These are phyloP conservation scores for Elaeagnus macrophylla DNA, from an alignment of 306 rosid genomes.

Conservation along the genomic window DNA sequence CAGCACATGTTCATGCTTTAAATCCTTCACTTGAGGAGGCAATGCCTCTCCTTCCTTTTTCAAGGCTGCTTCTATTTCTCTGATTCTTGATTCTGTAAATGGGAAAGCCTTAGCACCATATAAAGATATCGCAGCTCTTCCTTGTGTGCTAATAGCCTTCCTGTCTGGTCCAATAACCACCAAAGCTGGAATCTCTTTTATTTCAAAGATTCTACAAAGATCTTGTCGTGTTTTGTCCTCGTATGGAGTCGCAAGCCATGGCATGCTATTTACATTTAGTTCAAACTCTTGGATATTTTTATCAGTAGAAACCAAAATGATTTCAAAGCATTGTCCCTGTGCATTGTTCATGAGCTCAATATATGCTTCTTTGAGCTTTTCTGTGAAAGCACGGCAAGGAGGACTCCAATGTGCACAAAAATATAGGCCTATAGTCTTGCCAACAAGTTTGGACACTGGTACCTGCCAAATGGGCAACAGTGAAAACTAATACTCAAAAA, in stretches of 20 bases:
- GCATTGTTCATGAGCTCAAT: conserved; percentile 29
- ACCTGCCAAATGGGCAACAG: conserved; percentile 31
- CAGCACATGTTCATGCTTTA: conserved; percentile 74
- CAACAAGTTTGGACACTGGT: conserved; percentile 46
- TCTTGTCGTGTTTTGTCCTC: conserved; percentile 66
- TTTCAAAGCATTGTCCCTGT: conserved; percentile 38
- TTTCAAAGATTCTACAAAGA: conserved; percentile 56
- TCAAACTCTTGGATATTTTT: conserved; percentile 61
- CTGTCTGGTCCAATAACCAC: conserved; percentile 71
- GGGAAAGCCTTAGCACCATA: conserved; percentile 88
- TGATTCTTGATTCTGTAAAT: conserved; percentile 53
- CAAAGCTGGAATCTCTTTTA: conserved; percentile 66
- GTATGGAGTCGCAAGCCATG: conserved; percentile 78
- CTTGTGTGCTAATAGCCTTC: conserved; percentile 43
- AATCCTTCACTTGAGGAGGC: conserved; percentile 60
- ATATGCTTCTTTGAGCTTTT: conserved; percentile 60
- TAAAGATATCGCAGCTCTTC: conserved; percentile 45
- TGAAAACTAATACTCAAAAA: no score
- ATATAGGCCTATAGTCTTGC: conserved; percentile 72
- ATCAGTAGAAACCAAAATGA: conserved; percentile 70
- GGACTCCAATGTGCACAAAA: conserved; percentile 87
- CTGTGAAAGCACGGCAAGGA: conserved; percentile 62
- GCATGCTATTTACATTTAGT: conserved; percentile 42
- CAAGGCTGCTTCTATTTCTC: conserved; percentile 54
- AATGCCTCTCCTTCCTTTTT: conserved; percentile 71